Base-by-base conservation (phyloP, 495 filamentous ascomycete species). In the Jackrogersella multiformis region DNA sequence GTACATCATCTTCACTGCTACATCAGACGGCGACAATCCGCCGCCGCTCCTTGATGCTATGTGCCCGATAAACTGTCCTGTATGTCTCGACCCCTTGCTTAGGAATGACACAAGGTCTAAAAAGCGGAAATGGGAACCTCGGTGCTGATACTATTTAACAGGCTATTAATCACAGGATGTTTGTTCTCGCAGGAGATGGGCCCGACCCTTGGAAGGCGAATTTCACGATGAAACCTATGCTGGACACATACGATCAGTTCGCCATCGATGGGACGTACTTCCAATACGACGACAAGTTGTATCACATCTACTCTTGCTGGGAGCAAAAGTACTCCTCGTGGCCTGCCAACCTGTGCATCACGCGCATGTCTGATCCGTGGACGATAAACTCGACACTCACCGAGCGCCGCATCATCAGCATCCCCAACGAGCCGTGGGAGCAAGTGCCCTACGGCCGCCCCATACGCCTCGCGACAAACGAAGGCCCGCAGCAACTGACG, bases 241-340 rank as follows among this genome's bases (percentile, higher is more conserved):
- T 84, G 0, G 74, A 84, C 51, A 84, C 81, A 5, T 84, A 78
- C 64, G 81, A 83, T 52, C 77, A 81, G 71, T 84, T 84, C 59
- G 81, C 82, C 15, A 82, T 84, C 39, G 82, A 84, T 57, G 82
- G 82, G 6, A 84, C 81, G 2, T 84, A 83, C 36, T 81, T 84
- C 66, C 72, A 76, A 45, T 71, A 78, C 53, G 64, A 65, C 1
- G 64, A 73, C 8, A 67, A 74, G 7, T 71, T 84, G 4, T 82
- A 83, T 71, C 81, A 84, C 67, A 75, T 84, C 46, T 84, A 83
- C 72, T 80, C 76, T 4, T 84, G 81, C 69, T 84, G 82, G 81
- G 75, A 78, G 28, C 64, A 75, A 0, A 68, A 74, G n/a, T 81
- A 79, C 64, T 76, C 78, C 5, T 77, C 75, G 21, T 84, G 81